A percentile compares a stretch with the other conserved stretches of the same genome.
Conservation (phyloP, 2,329 filamentous ascomycete genomes). For the Pseudohalonectria lignicola region DNA sequence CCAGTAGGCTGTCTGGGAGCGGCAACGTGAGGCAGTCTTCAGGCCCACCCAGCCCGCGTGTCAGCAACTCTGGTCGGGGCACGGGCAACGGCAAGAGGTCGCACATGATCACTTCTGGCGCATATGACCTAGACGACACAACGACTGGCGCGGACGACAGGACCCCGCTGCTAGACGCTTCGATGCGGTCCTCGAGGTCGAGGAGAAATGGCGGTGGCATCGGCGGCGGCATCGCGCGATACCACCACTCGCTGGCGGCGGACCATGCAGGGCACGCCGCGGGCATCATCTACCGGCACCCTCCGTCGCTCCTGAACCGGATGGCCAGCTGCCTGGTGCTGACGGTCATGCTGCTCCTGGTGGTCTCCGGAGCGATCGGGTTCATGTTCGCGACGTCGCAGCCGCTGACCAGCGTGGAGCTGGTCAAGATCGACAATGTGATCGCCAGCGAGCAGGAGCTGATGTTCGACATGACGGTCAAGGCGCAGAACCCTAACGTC, state of each 20-base stretch:
- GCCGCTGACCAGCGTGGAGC: slow-evolving; percentile 66
- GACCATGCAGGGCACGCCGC: not conserved
- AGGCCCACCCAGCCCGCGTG: slow-evolving; percentile 58
- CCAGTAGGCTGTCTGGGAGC: not conserved
- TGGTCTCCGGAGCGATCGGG: slow-evolving; percentile 75
- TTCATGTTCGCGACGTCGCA: slow-evolving; percentile 91
- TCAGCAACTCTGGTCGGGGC: slow-evolving; percentile 20
- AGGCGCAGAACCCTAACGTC: slow-evolving; percentile 85
- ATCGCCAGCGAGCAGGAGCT: slow-evolving; percentile 89
- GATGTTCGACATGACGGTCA: slow-evolving; percentile 84
- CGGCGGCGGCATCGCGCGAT: slow-evolving; percentile 38
- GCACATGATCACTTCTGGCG: slow-evolving; percentile 33
- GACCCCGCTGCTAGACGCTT: slow-evolving; percentile 61
- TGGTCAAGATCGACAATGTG: slow-evolving; percentile 77
- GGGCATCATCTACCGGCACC: slow-evolving; percentile 23
- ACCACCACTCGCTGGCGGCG: slow-evolving; percentile 48
- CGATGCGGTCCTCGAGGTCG: slow-evolving; percentile 45
- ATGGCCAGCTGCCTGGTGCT: slow-evolving; percentile 82
- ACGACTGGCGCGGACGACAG: slow-evolving; percentile 66
- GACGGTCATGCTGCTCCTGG: slow-evolving; percentile 67
- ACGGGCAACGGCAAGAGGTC: slow-evolving; percentile 8
- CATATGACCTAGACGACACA: slow-evolving; percentile 71
- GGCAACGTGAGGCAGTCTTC: slow-evolving; percentile 44
- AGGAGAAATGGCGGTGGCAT: slow-evolving; percentile 16
- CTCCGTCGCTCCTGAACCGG: slow-evolving; percentile 54